Percentiles rank a stretch among this genome's conserved stretches.
These are phyloP conservation scores for Ganoderma sinense DNA, from an alignment of 1,284 basidiomycete species.

Conservation along the genomic window DNA sequence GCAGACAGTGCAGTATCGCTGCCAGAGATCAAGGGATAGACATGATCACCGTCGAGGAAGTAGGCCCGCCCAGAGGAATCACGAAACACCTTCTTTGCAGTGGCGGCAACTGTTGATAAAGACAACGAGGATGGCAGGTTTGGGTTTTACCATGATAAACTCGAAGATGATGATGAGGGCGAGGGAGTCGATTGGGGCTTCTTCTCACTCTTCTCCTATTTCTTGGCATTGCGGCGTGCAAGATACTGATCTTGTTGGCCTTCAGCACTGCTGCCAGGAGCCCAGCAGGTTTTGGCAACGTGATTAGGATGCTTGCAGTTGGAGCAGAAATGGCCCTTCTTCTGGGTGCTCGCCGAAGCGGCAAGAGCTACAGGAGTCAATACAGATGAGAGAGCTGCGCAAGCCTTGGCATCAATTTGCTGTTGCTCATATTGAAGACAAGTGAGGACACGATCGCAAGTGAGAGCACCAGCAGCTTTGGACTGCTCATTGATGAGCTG, in stretches of 20 bases:
- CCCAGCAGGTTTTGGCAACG: neutral
- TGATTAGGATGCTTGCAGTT: neutral
- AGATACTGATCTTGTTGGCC: neutral
- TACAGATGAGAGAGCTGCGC: conserved; percentile 4
- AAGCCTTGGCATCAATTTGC: conserved; percentile 13
- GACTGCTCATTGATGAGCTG: conserved; percentile 16
- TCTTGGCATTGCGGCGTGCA: neutral
- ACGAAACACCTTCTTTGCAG: neutral
- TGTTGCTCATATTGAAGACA: conserved; percentile 16
- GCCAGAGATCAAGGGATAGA: neutral
- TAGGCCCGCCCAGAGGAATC: conserved; percentile 8
- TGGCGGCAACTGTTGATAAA: conserved; percentile 4
- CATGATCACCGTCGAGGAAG: conserved; percentile 1
- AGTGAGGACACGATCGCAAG: neutral
- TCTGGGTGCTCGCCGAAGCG: neutral
- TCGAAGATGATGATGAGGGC: too few relatives aligned
- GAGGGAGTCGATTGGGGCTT: neutral
- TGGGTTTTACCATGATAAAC: too few relatives aligned
- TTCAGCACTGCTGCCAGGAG: neutral
- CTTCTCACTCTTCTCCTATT: too few relatives aligned
- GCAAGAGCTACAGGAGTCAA: neutral
- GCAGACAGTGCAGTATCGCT: neutral
- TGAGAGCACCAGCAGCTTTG: neutral
- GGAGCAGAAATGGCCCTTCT: neutral
- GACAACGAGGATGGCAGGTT: conserved; percentile 14